Evolutionary conservation across 441 rosid species (phyloP).

Genomic region (Erodium moschatum): DNA sequence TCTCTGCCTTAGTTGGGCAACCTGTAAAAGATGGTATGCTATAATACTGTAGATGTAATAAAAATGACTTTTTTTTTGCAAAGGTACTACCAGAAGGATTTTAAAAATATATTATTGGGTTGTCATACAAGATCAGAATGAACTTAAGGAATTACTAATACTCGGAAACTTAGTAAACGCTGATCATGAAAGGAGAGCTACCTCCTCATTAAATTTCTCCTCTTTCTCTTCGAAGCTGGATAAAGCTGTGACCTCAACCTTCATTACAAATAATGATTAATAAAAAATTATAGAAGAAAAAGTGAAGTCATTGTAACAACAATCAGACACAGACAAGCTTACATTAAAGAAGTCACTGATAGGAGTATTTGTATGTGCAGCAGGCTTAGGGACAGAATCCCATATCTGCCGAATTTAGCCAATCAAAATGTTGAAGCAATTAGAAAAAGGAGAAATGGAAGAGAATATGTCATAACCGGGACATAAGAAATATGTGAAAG

Average conservation of each 20-base stretch:
- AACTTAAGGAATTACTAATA: not conserved
- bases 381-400: slow-evolving; percentile 68
- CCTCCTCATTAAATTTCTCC: slow-evolving; percentile 69
- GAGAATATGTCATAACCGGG: no score
- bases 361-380: slow-evolving; percentile 48
- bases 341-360: slow-evolving; percentile 83
- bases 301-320: not conserved
- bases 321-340: slow-evolving; percentile 11
- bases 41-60: slow-evolving; percentile 3
- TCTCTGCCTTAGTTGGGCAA: slow-evolving; percentile 54
- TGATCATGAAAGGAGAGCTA: slow-evolving; percentile 21
- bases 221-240: slow-evolving; percentile 78
- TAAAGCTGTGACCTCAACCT: slow-evolving; percentile 34
- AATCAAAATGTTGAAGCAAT: slow-evolving; percentile 19
- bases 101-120: not conserved
- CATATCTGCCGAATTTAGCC: slow-evolving; percentile 62
- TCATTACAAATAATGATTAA: slow-evolving; percentile 21
- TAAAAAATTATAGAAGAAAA: not conserved
- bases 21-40: slow-evolving; percentile 37
- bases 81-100: not conserved
- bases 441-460: slow-evolving; percentile 29
- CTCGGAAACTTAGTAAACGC: not conserved
- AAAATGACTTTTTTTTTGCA: not conserved
- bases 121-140: not conserved
- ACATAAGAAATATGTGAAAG: no score